phyloP scores from a whole-genome alignment of 2,329 filamentous ascomycete genomes.

The Botrytis paeoniae region DNA sequence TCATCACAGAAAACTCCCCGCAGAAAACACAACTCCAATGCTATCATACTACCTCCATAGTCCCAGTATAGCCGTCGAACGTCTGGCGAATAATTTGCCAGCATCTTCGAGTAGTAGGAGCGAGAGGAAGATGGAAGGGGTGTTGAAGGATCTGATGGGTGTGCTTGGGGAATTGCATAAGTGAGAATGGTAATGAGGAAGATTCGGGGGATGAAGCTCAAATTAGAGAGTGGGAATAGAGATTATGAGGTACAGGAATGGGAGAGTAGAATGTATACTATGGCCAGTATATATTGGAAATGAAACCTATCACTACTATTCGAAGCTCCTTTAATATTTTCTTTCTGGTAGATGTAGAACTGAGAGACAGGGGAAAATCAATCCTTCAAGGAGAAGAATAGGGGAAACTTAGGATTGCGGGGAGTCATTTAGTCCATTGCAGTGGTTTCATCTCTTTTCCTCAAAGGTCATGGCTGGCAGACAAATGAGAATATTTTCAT shows the following conservation, averaged over 20 bases:
- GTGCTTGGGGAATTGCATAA: background rate
- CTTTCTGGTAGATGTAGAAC: background rate
- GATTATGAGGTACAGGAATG: background rate
- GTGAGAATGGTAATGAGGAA: background rate
- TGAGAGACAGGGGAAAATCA: no score
- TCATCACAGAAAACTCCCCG: background rate
- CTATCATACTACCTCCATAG: background rate
- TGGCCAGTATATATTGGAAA: background rate
- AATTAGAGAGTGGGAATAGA: background rate
- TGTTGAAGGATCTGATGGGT: background rate
- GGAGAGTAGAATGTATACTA: background rate
- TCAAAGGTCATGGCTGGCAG: no score
- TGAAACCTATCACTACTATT: background rate
- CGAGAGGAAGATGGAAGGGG: background rate
- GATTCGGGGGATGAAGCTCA: background rate
- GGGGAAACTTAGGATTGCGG: background rate
- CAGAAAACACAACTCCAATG: background rate
- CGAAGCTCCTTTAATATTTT: accelerated
- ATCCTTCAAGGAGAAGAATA: background rate
- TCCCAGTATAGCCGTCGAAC: background rate
- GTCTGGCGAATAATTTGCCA: background rate
- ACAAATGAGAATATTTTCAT: no score
- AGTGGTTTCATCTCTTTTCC: background rate
- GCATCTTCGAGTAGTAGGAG: background rate
- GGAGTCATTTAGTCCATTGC: background rate